Evolutionary conservation across 768 basidiomycete species (phyloP).

Genomic region (Macrolepiota albuminosa): DNA sequence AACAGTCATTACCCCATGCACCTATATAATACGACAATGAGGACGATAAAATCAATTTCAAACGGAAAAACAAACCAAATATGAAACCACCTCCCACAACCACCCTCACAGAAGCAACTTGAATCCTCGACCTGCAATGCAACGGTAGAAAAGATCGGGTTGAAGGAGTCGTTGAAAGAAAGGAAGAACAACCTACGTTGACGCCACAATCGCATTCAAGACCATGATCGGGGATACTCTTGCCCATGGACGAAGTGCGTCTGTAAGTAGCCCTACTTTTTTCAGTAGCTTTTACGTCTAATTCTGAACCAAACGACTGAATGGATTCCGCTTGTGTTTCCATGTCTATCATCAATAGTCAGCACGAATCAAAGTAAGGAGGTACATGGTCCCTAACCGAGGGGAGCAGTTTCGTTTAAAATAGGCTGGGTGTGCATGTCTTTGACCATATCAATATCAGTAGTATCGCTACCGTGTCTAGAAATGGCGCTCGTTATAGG

Average conservation of each 20-base stretch:
- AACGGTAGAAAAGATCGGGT: not conserved
- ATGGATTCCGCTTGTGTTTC: conserved; percentile 41
- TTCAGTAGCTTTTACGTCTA: conserved; percentile 9
- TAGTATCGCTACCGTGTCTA: conserved; percentile 21
- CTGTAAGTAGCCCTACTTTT: conserved; percentile 14
- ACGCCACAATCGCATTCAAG: conserved; percentile 72
- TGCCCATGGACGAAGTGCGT: not conserved
- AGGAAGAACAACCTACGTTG: conserved; percentile 38
- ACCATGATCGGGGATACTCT: conserved; percentile 29
- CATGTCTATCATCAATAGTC: conserved; percentile 25
- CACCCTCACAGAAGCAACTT: conserved; percentile 60
- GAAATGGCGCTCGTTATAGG: conserved; percentile 11
- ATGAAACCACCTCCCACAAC: conserved; percentile 74
- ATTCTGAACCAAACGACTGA: conserved; percentile 27
- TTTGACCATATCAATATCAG: conserved; percentile 37
- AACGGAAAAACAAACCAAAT: conserved; percentile 47
- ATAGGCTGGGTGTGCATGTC: conserved; percentile 20
- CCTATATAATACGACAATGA: conserved; percentile 27
- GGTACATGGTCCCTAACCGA: conserved; percentile 28
- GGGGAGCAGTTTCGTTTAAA: conserved; percentile 40
- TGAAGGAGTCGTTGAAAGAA: not conserved
- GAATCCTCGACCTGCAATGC: conserved; percentile 50
- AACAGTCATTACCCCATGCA: conserved; percentile 50
- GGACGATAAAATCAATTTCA: not conserved
- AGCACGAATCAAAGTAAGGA: not conserved